Base-by-base conservation (phyloP, 2,329 filamentous ascomycete species). In the Trichothecium roseum region DNA sequence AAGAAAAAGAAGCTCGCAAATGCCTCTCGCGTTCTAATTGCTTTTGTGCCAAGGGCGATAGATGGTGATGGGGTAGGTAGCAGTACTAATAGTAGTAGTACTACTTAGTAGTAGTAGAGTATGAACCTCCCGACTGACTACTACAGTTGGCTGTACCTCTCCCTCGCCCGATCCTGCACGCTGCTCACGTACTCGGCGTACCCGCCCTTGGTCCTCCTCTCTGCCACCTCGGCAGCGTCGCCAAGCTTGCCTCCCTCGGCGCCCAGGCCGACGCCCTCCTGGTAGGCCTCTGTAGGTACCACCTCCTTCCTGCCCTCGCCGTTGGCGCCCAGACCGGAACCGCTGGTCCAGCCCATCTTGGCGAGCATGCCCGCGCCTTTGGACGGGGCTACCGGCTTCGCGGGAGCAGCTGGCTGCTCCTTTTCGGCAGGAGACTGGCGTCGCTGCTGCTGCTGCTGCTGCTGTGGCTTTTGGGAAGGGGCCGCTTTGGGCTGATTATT, bases 281-380 rank as follows among this genome's bases (percentile, higher is more conserved):
- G 66, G 52, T 84, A 85, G 8, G 77, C 68, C 35, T 73, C 69
- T 10, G 77, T 77, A 20, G 69, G 67, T 36, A 84, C 73, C 4
- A 74, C 75, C 34, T 78, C 71, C 0, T 72, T 81, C 30, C 73
- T 66, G 0, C 81, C 81, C 5, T 68, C 67, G 5, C 74, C 75
- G 31, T 71, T 67, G 1, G 71, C 75, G 3, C 81, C 81, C 4
- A 84, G 62, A 0, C 81, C 79, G 38, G 69, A 65, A 8, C 81
- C 80, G 1, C 68, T 63, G 16, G 62, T 74, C 79, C 79, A 84
- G 18, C 81, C 81, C 74, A 83, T 81, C 62, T 84, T 84, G 28
- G 76, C 74, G 28, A 85, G 62, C 49, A 84, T 66, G 3, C 74
- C 73, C 0, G 76, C 76, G 10, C 79, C 78, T 53, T 80, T 83